Evolutionary conservation across 352 stramenopile genomes (phyloP).

Genomic region (Phytophthora fragariaefolia): DNA sequence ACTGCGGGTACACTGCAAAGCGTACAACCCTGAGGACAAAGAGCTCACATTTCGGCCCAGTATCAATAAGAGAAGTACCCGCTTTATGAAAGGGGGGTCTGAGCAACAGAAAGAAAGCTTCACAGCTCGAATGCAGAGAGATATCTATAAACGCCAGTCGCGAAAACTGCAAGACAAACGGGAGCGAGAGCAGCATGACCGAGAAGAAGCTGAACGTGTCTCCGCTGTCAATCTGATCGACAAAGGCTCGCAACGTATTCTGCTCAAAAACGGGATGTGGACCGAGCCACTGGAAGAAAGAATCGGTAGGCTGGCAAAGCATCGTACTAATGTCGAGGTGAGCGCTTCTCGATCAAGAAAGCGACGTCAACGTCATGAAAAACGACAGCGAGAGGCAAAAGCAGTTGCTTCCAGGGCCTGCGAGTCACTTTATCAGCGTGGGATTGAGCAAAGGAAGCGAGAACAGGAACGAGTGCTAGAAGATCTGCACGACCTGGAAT

Average conservation of each 20-base stretch:
- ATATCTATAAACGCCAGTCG: constrained; percentile 45
- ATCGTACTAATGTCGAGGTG: background rate
- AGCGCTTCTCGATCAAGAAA: constrained; percentile 14
- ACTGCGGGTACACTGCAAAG: constrained; percentile 20
- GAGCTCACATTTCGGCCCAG: constrained; percentile 62
- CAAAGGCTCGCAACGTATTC: constrained; percentile 57
- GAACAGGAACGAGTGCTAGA: constrained; percentile 38
- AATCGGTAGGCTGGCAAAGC: constrained; percentile 39
- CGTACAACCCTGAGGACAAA: constrained; percentile 33
- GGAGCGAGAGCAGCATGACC: constrained; percentile 32
- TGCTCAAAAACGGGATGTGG: constrained; percentile 63
- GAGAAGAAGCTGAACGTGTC: constrained; percentile 20
- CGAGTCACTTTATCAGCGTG: constrained; percentile 60
- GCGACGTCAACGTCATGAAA: constrained; percentile 17
- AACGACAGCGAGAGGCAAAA: constrained; percentile 25
- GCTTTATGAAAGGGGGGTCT: constrained; percentile 7
- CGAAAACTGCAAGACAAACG: constrained; percentile 27
- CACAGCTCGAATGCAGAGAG: constrained; percentile 48
- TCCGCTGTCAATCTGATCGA: constrained; percentile 37
- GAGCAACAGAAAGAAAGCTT: constrained; percentile 24
- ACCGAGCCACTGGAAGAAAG: constrained; percentile 46
- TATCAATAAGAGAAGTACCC: constrained; percentile 46
- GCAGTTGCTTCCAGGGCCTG: constrained; percentile 42
- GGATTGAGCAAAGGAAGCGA: constrained; percentile 45
- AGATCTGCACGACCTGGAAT: constrained; percentile 19